phyloP scores from a whole-genome alignment of 139 green algal genomes.

The Monoraphidium neglectum region DNA sequence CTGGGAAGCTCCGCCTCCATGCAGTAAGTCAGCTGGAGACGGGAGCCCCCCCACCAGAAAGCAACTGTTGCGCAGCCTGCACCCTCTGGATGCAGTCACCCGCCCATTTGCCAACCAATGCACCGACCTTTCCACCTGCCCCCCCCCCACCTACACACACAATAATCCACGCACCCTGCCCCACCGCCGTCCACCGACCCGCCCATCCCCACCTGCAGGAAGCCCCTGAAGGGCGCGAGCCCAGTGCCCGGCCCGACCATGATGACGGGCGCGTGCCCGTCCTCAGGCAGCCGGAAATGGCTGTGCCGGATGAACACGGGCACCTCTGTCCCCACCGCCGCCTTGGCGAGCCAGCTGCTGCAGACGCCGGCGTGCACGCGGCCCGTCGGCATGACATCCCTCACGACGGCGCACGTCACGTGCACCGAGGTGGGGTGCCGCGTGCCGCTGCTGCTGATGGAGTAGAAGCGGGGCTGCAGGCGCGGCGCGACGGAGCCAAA shows the following conservation, averaged over 20 bases:
- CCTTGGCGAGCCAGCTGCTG: constrained; percentile 61
- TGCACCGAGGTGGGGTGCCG: constrained; percentile 65
- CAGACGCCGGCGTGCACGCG: constrained; percentile 76
- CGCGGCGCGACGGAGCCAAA: constrained; percentile 83
- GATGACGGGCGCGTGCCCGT: constrained; percentile 74
- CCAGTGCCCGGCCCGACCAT: constrained; percentile 98
- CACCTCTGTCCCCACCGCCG: constrained; percentile 33
- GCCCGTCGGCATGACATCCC: constrained; percentile 63
- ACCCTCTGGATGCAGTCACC: too few relatives aligned
- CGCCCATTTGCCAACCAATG: too few relatives aligned
- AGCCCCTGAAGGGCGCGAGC: constrained; percentile 96
- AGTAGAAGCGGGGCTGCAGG: constrained; percentile 91
- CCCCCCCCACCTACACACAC: too few relatives aligned
- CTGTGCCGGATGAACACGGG: constrained; percentile 85
- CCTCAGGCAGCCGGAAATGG: constrained; percentile 85
- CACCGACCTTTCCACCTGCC: too few relatives aligned
- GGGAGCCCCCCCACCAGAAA: too few relatives aligned
- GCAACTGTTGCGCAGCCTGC: too few relatives aligned
- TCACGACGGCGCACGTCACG: constrained; percentile 84
- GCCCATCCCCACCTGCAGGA: too few relatives aligned
- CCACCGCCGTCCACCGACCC: constrained; percentile 26
- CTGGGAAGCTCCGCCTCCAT: too few relatives aligned
- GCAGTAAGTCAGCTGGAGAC: too few relatives aligned
- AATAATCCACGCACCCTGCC: not conserved
- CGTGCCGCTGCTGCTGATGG: constrained; percentile 78